phyloP scores from a whole-genome alignment of 129 eudicot genomes.

The Lactuca saligna region DNA sequence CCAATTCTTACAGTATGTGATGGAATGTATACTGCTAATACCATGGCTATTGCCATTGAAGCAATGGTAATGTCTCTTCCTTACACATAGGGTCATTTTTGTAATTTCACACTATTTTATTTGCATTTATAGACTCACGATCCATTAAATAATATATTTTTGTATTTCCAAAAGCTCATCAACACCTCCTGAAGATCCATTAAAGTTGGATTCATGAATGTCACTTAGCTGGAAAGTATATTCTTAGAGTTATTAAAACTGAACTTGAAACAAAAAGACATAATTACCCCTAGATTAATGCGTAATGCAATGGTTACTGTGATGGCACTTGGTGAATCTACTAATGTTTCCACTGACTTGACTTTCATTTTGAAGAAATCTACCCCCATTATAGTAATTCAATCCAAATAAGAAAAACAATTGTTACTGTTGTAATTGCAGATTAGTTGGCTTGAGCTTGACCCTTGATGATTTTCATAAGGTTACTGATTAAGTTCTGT shows the following conservation, averaged over 20 bases:
- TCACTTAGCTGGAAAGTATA: constrained; percentile 85
- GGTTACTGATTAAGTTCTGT: constrained; percentile 83
- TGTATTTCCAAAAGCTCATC: constrained; percentile 62
- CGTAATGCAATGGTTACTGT: constrained; percentile 93
- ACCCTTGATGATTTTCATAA: constrained; percentile 93
- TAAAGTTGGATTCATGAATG: constrained; percentile 92
- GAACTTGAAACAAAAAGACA: constrained; percentile 91
- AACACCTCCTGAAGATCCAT: constrained; percentile 97
- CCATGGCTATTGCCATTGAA: too few species aligned
- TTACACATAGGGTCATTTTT: too few species aligned
- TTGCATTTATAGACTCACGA: not conserved
- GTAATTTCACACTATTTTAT: too few species aligned
- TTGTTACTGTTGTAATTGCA: constrained; percentile 20
- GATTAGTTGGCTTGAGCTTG: constrained; percentile 86
- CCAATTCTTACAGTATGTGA: too few species aligned
- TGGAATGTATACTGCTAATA: too few species aligned
- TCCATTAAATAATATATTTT: not conserved
- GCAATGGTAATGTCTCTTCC: too few species aligned
- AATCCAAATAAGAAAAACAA: too few species aligned
- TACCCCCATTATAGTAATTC: too few species aligned
- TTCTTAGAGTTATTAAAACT: constrained; percentile 75
- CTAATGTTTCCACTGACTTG: constrained; percentile 27
- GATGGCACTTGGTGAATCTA: constrained; percentile 97
- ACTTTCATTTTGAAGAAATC: too few species aligned
- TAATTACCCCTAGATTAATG: constrained; percentile 71